Evolutionary conservation across 208 protist genomes (phyloP).

Genomic region (Acanthamoeba royreba): DNA sequence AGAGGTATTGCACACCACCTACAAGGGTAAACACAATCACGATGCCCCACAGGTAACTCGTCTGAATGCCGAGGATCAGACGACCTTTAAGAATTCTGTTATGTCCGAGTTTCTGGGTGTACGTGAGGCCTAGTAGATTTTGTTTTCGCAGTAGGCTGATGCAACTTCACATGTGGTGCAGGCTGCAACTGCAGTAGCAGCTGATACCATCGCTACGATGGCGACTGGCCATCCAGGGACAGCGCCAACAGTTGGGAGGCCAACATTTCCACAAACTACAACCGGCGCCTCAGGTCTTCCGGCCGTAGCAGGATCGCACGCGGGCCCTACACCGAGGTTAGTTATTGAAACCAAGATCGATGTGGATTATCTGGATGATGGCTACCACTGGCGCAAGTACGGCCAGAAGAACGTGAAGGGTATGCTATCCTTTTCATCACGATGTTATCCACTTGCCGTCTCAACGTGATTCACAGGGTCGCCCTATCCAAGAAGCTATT

Average conservation of each 20-base stretch:
- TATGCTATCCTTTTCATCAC: too few species aligned
- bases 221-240: not conserved
- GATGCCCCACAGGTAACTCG: slow-evolving; percentile 13
- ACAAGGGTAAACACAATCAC: slow-evolving; percentile 48
- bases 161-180: not conserved
- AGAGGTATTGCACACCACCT: not conserved
- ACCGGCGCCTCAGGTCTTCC: not conserved
- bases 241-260: too few species aligned
- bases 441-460: too few species aligned
- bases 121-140: too few species aligned
- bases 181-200: not conserved
- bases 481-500: not conserved
- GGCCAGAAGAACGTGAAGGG: slow-evolving; percentile 50
- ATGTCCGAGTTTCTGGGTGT: slow-evolving; percentile 17
- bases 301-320: not conserved
- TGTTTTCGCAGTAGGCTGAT: too few species aligned
- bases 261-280: too few species aligned
- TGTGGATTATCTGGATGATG: slow-evolving; percentile 44
- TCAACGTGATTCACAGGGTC: too few species aligned
- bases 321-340: not conserved
- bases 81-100: slow-evolving; percentile 37
- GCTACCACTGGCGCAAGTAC: slow-evolving; percentile 46
- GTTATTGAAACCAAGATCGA: slow-evolving; percentile 25
- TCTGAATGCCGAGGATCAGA: slow-evolving; percentile 8
- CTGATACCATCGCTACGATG: not conserved